These are phyloP conservation scores for Sarocladiaceae sp. DNA, from an alignment of 2,329 filamentous ascomycete genomes.

Conservation along the genomic window DNA sequence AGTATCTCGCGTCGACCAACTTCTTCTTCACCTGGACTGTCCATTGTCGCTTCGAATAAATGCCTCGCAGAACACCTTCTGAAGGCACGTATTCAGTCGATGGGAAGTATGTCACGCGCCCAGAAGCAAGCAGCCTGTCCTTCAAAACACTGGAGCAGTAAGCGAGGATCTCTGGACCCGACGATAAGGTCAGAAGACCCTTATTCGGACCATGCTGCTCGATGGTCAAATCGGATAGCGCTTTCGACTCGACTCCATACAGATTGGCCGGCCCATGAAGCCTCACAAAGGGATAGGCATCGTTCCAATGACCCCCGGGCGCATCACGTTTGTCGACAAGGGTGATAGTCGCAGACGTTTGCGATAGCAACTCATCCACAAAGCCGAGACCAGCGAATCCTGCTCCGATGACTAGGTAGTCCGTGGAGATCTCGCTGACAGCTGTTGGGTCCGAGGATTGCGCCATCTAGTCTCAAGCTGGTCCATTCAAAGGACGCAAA, in stretches of 20 bases:
- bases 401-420: conserved; percentile 10
- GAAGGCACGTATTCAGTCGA: conserved; percentile 9
- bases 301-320: conserved; percentile 11
- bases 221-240: neutral
- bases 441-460: neutral
- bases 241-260: conserved; percentile 10
- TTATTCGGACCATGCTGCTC: conserved; percentile 10
- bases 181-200: conserved; percentile 8
- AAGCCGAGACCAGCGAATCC: conserved; percentile 10
- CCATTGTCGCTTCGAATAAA: neutral
- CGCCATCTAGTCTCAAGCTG: too few relatives aligned
- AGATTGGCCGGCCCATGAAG: conserved; percentile 9
- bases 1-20: conserved; percentile 10
- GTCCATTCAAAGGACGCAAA: too few relatives aligned
- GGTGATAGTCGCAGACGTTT: conserved; percentile 7
- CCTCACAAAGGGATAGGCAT: conserved; percentile 10
- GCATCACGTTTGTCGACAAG: conserved; percentile 9
- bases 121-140: conserved; percentile 2
- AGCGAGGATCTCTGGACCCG: conserved; percentile 10
- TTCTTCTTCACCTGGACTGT: neutral
- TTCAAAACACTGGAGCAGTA: conserved; percentile 10
- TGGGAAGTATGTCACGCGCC: conserved; percentile 1
- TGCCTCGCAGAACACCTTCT: neutral
- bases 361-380: conserved; percentile 10
- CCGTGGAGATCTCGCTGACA: neutral